Percentiles rank a stretch among this genome's conserved stretches.
These are phyloP conservation scores for Fusarium concolor DNA, from an alignment of 2,329 filamentous ascomycete genomes.

Conservation along the genomic window DNA sequence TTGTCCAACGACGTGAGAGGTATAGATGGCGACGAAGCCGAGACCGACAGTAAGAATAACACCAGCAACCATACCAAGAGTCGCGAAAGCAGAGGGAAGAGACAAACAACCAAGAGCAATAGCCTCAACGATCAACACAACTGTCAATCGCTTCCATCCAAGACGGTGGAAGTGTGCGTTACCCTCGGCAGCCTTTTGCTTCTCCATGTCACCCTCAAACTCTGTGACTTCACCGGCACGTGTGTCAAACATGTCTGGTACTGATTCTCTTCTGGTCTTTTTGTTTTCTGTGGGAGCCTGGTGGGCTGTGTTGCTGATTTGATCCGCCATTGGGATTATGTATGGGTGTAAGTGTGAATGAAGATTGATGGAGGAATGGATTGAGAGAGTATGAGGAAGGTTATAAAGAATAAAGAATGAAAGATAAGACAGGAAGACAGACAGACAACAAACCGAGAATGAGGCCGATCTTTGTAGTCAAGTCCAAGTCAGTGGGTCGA, in stretches of 20 bases:
- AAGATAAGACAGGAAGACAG: background rate
- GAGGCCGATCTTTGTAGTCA: conserved; percentile 34
- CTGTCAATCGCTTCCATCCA: conserved; percentile 67
- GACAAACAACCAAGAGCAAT: conserved; percentile 66
- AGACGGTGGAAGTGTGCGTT: conserved; percentile 63
- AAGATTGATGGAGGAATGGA: background rate
- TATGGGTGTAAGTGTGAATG: background rate
- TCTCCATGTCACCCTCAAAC: conserved; percentile 56
- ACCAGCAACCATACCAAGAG: conserved; percentile 65
- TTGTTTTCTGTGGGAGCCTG: conserved; percentile 25
- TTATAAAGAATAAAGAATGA: conserved; percentile 10
- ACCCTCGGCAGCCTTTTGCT: conserved; percentile 59
- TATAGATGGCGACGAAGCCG: conserved; percentile 61
- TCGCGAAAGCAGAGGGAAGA: conserved; percentile 63
- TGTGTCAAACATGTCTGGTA: conserved; percentile 45
- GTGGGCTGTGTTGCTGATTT: conserved; percentile 27
- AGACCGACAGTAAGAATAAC: conserved; percentile 57
- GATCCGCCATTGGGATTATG: conserved; percentile 28
- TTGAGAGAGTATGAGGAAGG: background rate
- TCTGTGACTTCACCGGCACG: conserved; percentile 54
- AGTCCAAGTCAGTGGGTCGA: conserved; percentile 13
- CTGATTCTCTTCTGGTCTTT: conserved; percentile 5
- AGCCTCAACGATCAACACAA: conserved; percentile 67
- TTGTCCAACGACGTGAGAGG: conserved; percentile 59
- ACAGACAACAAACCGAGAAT: conserved; percentile 36